These are phyloP conservation scores for Xerocomus brunneocitrinus DNA, from an alignment of 768 basidiomycete genomes.

Conservation along the genomic window DNA sequence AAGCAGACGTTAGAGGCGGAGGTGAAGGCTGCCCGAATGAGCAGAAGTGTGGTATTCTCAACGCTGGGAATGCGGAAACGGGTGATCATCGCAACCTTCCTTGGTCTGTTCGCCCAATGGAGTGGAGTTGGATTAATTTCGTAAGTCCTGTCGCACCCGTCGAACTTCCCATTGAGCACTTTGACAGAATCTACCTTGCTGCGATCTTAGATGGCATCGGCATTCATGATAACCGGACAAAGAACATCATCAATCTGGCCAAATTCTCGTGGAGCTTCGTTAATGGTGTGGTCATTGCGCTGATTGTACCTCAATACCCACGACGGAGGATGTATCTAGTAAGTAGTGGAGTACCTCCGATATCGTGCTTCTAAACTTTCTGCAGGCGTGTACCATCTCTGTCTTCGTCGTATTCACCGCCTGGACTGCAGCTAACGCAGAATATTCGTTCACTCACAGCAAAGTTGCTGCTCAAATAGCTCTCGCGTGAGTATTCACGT, in stretches of 20 bases:
- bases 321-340: constrained; percentile 12
- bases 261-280: constrained; percentile 7
- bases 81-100: constrained; percentile 5
- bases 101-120: constrained; percentile 8
- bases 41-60: neutral
- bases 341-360: neutral
- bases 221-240: constrained; percentile 13
- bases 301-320: constrained; percentile 4
- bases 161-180: neutral
- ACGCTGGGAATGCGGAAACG: constrained; percentile 14
- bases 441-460: constrained; percentile 10
- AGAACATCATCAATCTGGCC: constrained; percentile 12
- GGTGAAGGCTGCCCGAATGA: constrained; percentile 1
- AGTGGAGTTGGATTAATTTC: constrained; percentile 8
- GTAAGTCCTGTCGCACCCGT: neutral
- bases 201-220: constrained; percentile 13
- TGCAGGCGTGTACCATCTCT: constrained; percentile 9
- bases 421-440: constrained; percentile 17
- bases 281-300: neutral
- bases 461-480: constrained; percentile 4
- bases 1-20: constrained; percentile 45
- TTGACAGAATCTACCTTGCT: constrained; percentile 9
- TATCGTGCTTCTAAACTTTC: neutral
- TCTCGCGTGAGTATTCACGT: constrained; percentile 7
- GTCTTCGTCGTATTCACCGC: constrained; percentile 11